Percentiles rank a stretch among this genome's conserved stretches.
Evolutionary conservation across 1,284 basidiomycete species (phyloP).

Genomic region (Tremellales sp.): DNA sequence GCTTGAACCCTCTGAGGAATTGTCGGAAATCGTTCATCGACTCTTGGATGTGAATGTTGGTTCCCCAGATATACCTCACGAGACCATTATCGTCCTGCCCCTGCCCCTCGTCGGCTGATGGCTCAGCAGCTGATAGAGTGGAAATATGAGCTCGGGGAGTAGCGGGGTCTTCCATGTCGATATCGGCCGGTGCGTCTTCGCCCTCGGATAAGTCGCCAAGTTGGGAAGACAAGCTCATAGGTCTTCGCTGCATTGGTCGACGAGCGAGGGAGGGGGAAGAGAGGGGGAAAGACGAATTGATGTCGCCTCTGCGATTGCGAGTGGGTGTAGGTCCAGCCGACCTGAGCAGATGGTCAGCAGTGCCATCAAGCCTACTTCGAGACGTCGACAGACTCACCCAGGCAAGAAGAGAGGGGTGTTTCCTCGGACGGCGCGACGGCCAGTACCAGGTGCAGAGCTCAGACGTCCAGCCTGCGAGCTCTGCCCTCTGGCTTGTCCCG

Average conservation of each 20-base stretch:
- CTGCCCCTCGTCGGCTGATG: slow-evolving; percentile 23
- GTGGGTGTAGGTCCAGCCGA: slow-evolving; percentile 56
- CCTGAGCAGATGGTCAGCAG: slow-evolving; percentile 34
- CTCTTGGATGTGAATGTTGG: slow-evolving; percentile 83
- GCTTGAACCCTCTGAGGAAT: slow-evolving; percentile 87
- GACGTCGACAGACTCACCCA: slow-evolving; percentile 34
- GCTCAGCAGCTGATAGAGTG: slow-evolving; percentile 60
- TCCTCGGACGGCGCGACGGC: slow-evolving; percentile 10
- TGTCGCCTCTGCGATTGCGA: slow-evolving; percentile 73
- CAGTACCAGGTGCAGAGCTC: slow-evolving; percentile 17
- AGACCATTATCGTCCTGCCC: slow-evolving; percentile 51
- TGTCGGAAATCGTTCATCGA: slow-evolving; percentile 86
- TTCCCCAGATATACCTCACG: slow-evolving; percentile 89
- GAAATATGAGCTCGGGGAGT: slow-evolving; percentile 43
- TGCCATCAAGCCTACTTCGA: slow-evolving; percentile 1
- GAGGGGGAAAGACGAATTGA: slow-evolving; percentile 67
- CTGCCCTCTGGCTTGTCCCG: slow-evolving; percentile 43
- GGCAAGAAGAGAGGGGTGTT: slow-evolving; percentile 50
- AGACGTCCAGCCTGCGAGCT: slow-evolving; percentile 8
- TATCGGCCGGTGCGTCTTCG: slow-evolving; percentile 1
- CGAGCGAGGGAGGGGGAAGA: slow-evolving; percentile 56
- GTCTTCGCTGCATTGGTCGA: slow-evolving; percentile 9
- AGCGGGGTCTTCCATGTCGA: slow-evolving; percentile 54
- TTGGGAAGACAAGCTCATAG: slow-evolving; percentile 10
- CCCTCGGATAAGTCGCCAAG: slow-evolving; percentile 10